Base-by-base conservation (phyloP, 1,284 basidiomycete species). In the Ganoderma sinense region DNA sequence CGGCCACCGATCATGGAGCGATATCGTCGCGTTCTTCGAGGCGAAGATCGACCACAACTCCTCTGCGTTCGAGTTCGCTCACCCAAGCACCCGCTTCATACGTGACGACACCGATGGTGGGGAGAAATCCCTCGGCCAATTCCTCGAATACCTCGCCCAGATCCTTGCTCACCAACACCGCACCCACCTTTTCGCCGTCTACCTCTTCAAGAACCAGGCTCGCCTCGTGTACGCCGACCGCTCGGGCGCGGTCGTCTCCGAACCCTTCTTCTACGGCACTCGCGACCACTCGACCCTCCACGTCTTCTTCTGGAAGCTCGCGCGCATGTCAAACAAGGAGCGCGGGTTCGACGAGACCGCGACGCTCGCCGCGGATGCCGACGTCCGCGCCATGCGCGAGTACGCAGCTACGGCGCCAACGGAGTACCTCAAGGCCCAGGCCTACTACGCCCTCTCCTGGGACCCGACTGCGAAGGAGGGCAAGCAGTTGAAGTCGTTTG, bases 341-440 rank as follows among this genome's bases (percentile, higher is more conserved):
- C 74, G 73, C 11, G 78, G 78, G 0, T 62, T 67, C 48, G 78
- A 78, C 64, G 48, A 66, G 6, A 73, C 74, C 7, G 72, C 72
- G 29, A n/a, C 39, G 8, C 36, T 60, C 3, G 69, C 70, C 1
- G 62, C 48, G 23, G 48, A 26, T 53, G 48, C 6, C 23, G 48
- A 53, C 48, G 23, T 53, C 48, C 8, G 4, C n/a, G 48, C 10
- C 11, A 11, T 53, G 48, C 48, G 48, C 8, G 48, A 53, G 48
- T 53, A 53, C 48, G 48, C 48, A 26, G 48, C 23, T 23, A 26
- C 48, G 3, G 23, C 13, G 10, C 48, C 23, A 11, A 53, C 23
- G 23, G 48, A 11, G 10, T 53, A 16, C 10, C 48, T 53, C 23
- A 10, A 14, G 10, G 14, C n/a, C 1, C 48, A 53, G 48, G 48